Percentiles rank a stretch among this genome's conserved stretches.
These are phyloP conservation scores for Lecanicillium sp. DNA, from an alignment of 2,329 filamentous ascomycete genomes.

Conservation along the genomic window DNA sequence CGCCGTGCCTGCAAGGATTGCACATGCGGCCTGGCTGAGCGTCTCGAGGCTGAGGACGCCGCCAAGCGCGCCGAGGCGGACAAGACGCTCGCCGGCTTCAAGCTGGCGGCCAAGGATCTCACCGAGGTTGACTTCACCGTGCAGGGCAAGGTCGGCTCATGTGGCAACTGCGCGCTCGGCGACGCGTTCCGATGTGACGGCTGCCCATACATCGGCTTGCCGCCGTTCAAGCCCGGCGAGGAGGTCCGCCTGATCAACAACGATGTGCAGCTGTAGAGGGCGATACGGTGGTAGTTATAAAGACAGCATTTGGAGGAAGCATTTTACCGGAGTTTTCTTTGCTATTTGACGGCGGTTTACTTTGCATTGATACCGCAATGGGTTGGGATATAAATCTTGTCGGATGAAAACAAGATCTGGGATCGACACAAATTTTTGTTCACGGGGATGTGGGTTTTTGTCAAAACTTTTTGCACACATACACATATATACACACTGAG, in stretches of 20 bases:
- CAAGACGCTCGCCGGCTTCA: conserved; percentile 61
- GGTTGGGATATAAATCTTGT: not conserved
- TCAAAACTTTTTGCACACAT: no score
- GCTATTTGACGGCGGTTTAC: not conserved
- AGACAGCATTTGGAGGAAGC: not conserved
- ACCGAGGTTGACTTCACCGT: conserved; percentile 91
- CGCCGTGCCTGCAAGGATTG: conserved; percentile 97
- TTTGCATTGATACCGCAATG: conserved; percentile 5
- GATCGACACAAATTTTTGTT: conserved; percentile 6
- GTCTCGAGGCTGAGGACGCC: conserved; percentile 78
- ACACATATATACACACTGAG: no score
- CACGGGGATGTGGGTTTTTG: not conserved
- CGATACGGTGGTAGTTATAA: not conserved
- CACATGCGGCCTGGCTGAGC: conserved; percentile 84
- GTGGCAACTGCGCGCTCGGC: conserved; percentile 87
- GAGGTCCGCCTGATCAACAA: conserved; percentile 86
- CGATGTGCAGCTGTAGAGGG: conserved; percentile 65
- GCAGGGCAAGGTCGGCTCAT: conserved; percentile 92
- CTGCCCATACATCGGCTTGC: conserved; percentile 80
- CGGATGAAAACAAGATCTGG: conserved; percentile 11
- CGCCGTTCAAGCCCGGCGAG: conserved; percentile 94
- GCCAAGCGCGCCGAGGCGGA: conserved; percentile 61
- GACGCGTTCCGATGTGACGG: conserved; percentile 77
- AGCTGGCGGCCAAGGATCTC: conserved; percentile 71
- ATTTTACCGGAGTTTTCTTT: conserved; percentile 10